Percentiles rank a stretch among this genome's conserved stretches.
phyloP scores from a whole-genome alignment of 108 stramenopile genomes.

The Pseudonitzschia multistriata region DNA sequence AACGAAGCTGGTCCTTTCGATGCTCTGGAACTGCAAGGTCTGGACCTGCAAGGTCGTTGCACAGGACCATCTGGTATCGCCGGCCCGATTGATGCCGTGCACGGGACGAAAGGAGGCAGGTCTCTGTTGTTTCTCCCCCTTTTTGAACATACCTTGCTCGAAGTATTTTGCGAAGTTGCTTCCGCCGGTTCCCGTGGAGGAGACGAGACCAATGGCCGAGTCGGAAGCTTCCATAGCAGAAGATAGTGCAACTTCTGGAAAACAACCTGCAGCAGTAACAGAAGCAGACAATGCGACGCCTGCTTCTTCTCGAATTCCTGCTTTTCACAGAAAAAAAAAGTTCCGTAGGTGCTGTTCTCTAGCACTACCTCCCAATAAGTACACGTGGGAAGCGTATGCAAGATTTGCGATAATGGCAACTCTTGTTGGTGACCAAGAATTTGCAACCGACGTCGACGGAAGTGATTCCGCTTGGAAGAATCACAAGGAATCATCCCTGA shows the following conservation, averaged over 20 bases:
- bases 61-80: slow-evolving; percentile 29
- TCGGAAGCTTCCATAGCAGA: background rate
- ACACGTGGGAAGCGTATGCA: slow-evolving; percentile 45
- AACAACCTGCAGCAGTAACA: background rate
- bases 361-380: slow-evolving; percentile 40
- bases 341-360: slow-evolving; percentile 19
- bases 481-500: background rate
- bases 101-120: background rate
- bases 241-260: background rate
- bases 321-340: slow-evolving; percentile 12
- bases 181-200: background rate
- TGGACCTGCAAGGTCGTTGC: slow-evolving; percentile 44
- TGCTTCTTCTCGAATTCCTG: background rate
- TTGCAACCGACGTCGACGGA: background rate
- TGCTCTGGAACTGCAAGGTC: slow-evolving; percentile 34
- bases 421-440: slow-evolving; percentile 17
- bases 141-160: slow-evolving; percentile 34
- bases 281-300: background rate
- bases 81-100: background rate
- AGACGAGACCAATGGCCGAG: background rate
- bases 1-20: slow-evolving; percentile 20
- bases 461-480: background rate
- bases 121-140: slow-evolving; percentile 20
- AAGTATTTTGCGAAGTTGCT: slow-evolving; percentile 13
- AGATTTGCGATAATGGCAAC: slow-evolving; percentile 31